phyloP scores from a whole-genome alignment of 1,284 basidiomycete genomes.

The Pholiota adiposa region DNA sequence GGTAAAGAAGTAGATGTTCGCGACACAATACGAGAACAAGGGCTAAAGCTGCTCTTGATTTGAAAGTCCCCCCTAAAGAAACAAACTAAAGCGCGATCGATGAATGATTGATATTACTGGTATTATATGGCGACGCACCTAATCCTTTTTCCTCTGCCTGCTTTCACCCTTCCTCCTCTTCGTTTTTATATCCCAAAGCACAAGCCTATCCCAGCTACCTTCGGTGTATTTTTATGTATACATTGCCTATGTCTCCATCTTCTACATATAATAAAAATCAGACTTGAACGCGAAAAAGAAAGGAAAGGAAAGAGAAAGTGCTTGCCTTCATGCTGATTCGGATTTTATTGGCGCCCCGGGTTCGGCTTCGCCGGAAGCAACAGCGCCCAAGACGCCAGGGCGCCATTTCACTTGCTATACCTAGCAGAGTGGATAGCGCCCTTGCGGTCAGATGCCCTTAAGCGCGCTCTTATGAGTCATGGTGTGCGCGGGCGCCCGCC shows the following conservation, averaged over 20 bases:
- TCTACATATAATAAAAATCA: constrained; percentile 5
- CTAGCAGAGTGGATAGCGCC: neutral
- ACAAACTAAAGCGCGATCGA: constrained; percentile 9
- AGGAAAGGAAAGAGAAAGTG: neutral
- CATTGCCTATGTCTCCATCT: neutral
- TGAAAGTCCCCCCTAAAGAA: constrained; percentile 32
- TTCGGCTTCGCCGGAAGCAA: constrained; percentile 1
- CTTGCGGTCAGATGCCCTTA: neutral
- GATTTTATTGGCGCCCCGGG: neutral
- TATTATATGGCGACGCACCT: constrained; percentile 25
- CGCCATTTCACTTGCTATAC: constrained; percentile 11
- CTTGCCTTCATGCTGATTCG: neutral
- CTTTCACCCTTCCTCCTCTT: constrained; percentile 6
- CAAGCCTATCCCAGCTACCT: neutral
- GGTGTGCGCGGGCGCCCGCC: constrained; percentile 17
- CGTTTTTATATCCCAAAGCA: neutral
- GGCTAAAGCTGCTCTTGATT: constrained; percentile 57
- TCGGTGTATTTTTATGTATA: constrained; percentile 7
- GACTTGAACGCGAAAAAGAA: neutral
- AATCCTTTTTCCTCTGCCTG: constrained; percentile 15
- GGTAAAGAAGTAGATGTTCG: constrained; percentile 65
- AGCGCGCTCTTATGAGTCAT: constrained; percentile 10
- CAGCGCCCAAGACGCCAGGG: constrained; percentile 20
- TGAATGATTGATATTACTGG: constrained; percentile 11
- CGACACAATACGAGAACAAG: constrained; percentile 57